Base-by-base conservation (phyloP, 164 flowering plant genomes). In the Nymphaea thermarum region DNA sequence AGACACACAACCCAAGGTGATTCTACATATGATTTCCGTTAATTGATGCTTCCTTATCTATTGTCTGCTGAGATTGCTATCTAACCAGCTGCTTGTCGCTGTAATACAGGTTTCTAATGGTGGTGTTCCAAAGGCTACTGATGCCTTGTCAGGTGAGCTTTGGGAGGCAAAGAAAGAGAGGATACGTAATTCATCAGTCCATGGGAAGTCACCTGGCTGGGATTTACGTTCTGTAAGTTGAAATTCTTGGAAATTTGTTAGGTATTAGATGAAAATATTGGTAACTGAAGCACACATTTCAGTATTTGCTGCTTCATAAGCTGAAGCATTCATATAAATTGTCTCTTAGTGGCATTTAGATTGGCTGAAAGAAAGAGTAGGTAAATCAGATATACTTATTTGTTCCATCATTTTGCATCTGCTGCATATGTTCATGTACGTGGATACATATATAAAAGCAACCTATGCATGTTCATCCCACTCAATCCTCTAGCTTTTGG, bases 121-220 rank as follows among this genome's bases (percentile, higher is more conserved):
- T 68, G 90, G 87, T 67, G 66, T 75, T 71, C 91, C 92, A 14
- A 88, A 79, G 72, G 86, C 91, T 43, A 79, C 79, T 76, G 98
- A 95, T 82, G 93, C 99, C 68, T 83, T 95, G 71, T 84, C 94
- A 74, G 97, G 98, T 72, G 98, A 95, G 79, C 91, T 90, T 67
- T 95, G 99, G 99, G 92, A 83, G 75, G 82, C 69, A 16, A 95
- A 90, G 82, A 91, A 74, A 76, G 90, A 88, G 75, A 84, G 99
- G 72, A 88, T 95, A 70, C 83, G 86, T 11, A 82, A 82, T 71
- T 85, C 87, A 75, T 95, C 99, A 63, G 75, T 66, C 2, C 71
- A 83, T 82, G 99, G 98, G 67, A 88, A 87, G 74, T 79, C 80
- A 78, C 89, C 93, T 69, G 97, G 86, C 71, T 95, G 99, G 99